Evolutionary conservation across 2,329 filamentous ascomycete genomes (phyloP).

Genomic region (Geosmithia morbida): DNA sequence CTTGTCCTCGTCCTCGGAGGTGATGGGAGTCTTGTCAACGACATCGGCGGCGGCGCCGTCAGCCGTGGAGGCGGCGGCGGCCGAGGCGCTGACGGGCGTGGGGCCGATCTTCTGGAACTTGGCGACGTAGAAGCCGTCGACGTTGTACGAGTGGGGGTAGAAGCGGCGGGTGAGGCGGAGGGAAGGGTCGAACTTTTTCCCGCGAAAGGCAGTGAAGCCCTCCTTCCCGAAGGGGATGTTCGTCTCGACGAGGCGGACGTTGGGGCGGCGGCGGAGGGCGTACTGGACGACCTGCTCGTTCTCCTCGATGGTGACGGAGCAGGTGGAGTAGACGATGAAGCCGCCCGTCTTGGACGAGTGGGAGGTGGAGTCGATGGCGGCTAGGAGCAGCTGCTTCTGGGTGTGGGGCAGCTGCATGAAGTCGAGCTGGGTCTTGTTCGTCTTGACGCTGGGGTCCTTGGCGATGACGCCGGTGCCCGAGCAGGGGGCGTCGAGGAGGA

Average conservation of each 20-base stretch:
- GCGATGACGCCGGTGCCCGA: slow-evolving; percentile 95
- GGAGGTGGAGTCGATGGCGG: slow-evolving; percentile 90
- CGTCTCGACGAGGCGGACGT: slow-evolving; percentile 85
- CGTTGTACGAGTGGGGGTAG: slow-evolving; percentile 86
- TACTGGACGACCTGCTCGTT: slow-evolving; percentile 87
- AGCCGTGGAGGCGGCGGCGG: slow-evolving; percentile 16
- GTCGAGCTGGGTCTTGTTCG: slow-evolving; percentile 92
- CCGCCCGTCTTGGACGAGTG: slow-evolving; percentile 85
- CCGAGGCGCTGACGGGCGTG: slow-evolving; percentile 35
- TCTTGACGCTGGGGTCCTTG: slow-evolving; percentile 94
- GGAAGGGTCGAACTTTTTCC: slow-evolving; percentile 79
- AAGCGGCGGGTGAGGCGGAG: slow-evolving; percentile 74
- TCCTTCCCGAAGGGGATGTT: slow-evolving; percentile 82
- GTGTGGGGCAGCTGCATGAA: slow-evolving; percentile 87
- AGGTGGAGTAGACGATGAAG: slow-evolving; percentile 94
- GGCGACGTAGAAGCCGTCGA: slow-evolving; percentile 96
- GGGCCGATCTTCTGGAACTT: slow-evolving; percentile 91
- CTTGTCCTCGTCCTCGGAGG: slow-evolving; percentile 25
- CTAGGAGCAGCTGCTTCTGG: slow-evolving; percentile 85
- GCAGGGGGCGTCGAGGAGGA: slow-evolving; percentile 88
- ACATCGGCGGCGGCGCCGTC: slow-evolving; percentile 23
- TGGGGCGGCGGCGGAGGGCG: slow-evolving; percentile 78
- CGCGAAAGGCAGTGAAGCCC: slow-evolving; percentile 80
- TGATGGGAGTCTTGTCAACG: slow-evolving; percentile 57
- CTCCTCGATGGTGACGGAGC: slow-evolving; percentile 86